Conservation (phyloP, 2,329 filamentous ascomycete species). For the Aspergillus sclerotialis region DNA sequence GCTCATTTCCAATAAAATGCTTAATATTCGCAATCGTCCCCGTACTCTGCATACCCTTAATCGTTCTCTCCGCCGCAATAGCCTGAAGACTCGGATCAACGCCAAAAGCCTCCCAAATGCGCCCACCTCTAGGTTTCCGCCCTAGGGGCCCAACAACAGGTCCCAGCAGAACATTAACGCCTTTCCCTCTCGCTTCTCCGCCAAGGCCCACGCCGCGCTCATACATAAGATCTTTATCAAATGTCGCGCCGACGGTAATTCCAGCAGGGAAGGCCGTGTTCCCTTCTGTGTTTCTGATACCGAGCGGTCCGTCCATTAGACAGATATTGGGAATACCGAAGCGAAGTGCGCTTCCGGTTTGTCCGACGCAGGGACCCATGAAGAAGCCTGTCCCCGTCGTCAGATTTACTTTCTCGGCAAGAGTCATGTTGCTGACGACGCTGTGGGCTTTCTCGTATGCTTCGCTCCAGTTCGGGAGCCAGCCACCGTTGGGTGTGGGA, state of each 20-base stretch:
- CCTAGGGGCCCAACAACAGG: constrained; percentile 66
- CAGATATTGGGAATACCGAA: constrained; percentile 68
- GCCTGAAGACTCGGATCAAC: constrained; percentile 60
- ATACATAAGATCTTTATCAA: constrained; percentile 65
- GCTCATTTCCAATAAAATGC: constrained; percentile 48
- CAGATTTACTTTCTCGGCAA: constrained; percentile 74
- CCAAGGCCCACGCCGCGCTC: constrained; percentile 61
- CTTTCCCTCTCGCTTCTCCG: constrained; percentile 66
- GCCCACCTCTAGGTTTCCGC: constrained; percentile 63
- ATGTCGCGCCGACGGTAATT: constrained; percentile 70
- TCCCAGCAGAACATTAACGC: constrained; percentile 63
- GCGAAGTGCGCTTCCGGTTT: constrained; percentile 63
- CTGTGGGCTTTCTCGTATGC: constrained; percentile 64
- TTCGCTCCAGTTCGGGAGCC: constrained; percentile 59
- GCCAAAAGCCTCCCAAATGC: constrained; percentile 71
- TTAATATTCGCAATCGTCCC: constrained; percentile 53
- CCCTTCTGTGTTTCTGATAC: constrained; percentile 66
- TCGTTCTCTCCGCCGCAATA: constrained; percentile 44
- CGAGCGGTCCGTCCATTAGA: constrained; percentile 64
- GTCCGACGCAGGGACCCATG: constrained; percentile 71
- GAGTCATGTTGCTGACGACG: constrained; percentile 67
- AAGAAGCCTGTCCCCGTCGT: constrained; percentile 64
- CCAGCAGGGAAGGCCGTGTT: constrained; percentile 72
- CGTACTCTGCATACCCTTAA: constrained; percentile 51
- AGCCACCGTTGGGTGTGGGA: constrained; percentile 65